A percentile compares a stretch with the other conserved stretches of the same genome.
Evolutionary conservation across 352 stramenopile genomes (phyloP).

Genomic region (Elongisporangium senticosum): DNA sequence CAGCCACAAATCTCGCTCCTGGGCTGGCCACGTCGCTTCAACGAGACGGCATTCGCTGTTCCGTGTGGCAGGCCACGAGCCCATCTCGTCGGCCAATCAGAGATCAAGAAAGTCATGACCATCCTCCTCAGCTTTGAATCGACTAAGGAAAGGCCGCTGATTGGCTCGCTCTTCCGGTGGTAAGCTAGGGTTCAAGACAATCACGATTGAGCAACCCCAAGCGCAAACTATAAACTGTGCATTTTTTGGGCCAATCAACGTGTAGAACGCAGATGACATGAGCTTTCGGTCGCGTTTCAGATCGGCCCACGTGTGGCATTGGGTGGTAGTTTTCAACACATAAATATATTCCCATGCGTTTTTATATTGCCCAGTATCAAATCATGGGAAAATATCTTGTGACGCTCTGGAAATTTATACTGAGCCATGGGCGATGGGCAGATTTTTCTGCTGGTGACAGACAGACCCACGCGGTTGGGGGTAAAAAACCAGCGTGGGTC

Average conservation of each 20-base stretch:
- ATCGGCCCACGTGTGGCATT: not conserved
- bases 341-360: constrained; percentile 2
- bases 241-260: constrained; percentile 13
- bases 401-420: not conserved
- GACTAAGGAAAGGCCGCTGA: not conserved
- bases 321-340: constrained; percentile 1
- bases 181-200: not conserved
- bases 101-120: not conserved
- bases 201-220: not conserved
- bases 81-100: not conserved
- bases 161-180: not conserved
- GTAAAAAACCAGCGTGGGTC: not conserved
- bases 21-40: not conserved
- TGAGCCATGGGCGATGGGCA: not conserved
- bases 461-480: not conserved
- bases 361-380: constrained; percentile 1
- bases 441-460: not conserved
- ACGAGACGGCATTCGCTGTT: not conserved
- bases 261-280: constrained; percentile 7
- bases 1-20: not conserved
- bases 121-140: not conserved
- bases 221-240: not conserved
- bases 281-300: constrained; percentile 1
- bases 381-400: not conserved
- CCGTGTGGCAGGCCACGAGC: not conserved